Conservation (phyloP, 805 yeast genomes). For the Torulaspora indica region DNA sequence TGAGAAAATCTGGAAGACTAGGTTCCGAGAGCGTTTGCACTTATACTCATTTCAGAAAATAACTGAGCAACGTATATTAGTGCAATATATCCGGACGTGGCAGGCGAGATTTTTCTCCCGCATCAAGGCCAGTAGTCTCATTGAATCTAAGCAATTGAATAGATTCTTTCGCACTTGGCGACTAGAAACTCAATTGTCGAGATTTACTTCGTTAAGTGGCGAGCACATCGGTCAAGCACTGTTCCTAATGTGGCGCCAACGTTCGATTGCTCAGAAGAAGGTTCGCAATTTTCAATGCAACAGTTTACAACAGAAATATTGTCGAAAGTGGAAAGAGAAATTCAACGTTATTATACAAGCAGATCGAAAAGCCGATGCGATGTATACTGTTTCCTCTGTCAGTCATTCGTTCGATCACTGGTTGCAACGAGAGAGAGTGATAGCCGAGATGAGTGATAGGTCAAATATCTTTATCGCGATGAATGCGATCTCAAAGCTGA, state of each 20-base stretch:
- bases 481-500: slow-evolving; percentile 13
- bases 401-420: slow-evolving; percentile 2
- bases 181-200: not conserved
- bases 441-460: slow-evolving; percentile 12
- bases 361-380: slow-evolving; percentile 1
- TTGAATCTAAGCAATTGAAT: not conserved
- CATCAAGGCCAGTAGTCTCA: slow-evolving; percentile 8
- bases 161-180: slow-evolving; percentile 5
- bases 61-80: slow-evolving; percentile 6
- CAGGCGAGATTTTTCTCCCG: slow-evolving; percentile 7
- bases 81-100: slow-evolving; percentile 10
- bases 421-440: slow-evolving; percentile 1
- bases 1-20: slow-evolving; percentile 21
- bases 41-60: slow-evolving; percentile 13
- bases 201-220: not conserved
- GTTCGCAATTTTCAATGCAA: not conserved
- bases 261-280: not conserved
- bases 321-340: slow-evolving; percentile 6
- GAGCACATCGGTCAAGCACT: not conserved
- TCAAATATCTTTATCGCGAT: slow-evolving; percentile 12
- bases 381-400: not conserved
- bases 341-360: not conserved
- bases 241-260: slow-evolving; percentile 4
- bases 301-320: not conserved
- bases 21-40: slow-evolving; percentile 18